Conservation (phyloP, 2,329 filamentous ascomycete species). For the Neonectria ditissima region DNA sequence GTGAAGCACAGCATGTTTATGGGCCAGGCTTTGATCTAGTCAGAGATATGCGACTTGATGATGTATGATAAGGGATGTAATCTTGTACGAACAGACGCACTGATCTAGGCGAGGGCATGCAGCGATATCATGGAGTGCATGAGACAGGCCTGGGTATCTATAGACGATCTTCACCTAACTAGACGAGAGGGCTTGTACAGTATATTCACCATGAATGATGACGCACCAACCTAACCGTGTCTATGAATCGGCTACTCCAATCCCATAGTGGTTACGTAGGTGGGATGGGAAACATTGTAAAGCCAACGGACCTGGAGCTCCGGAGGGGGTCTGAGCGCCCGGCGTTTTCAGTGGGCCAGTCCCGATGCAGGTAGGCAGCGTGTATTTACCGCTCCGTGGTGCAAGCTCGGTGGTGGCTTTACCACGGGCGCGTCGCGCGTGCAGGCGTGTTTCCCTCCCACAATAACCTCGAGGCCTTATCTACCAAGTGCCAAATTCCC, state of each 20-base stretch:
- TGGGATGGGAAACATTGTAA: not conserved
- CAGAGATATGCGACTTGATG: slow-evolving; percentile 5
- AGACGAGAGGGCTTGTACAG: not conserved
- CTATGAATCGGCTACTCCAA: not conserved
- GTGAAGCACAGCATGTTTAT: slow-evolving; percentile 91
- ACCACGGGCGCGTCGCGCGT: slow-evolving; percentile 48
- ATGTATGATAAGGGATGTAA: slow-evolving; percentile 40
- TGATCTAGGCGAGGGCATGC: slow-evolving; percentile 21
- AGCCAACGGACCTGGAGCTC: slow-evolving; percentile 9
- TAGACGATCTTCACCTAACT: slow-evolving; percentile 29
- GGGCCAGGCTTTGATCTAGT: slow-evolving; percentile 79
- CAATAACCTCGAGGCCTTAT: slow-evolving; percentile 24
- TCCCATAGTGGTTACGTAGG: not conserved
- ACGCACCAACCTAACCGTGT: not conserved
- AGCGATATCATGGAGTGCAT: slow-evolving; percentile 5
- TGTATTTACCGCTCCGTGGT: not conserved
- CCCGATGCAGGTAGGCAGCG: slow-evolving; percentile 26
- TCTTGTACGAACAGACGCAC: slow-evolving; percentile 31
- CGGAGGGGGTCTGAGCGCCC: slow-evolving; percentile 30
- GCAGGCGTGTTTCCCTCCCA: slow-evolving; percentile 42
- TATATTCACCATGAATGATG: not conserved
- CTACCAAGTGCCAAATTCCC: slow-evolving; percentile 17
- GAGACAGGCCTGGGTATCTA: slow-evolving; percentile 5
- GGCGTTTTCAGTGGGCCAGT: slow-evolving; percentile 33
- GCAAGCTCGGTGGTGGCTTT: slow-evolving; percentile 10